Conservation (phyloP, 768 basidiomycete genomes). For the Trametes sanguinea region DNA sequence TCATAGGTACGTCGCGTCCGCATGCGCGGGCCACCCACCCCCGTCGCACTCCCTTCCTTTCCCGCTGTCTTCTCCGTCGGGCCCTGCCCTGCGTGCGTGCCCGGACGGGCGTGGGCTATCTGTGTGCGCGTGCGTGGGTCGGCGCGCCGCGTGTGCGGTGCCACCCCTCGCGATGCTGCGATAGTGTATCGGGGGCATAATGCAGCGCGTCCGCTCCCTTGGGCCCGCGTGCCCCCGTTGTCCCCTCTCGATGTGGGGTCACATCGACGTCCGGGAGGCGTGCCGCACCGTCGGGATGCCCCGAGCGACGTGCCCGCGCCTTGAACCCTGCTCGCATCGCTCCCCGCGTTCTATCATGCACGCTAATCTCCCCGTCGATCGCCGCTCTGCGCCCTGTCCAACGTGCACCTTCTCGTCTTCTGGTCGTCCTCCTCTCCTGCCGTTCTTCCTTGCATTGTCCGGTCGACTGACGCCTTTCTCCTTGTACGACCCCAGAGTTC, state of each 20-base stretch:
- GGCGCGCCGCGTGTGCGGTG: not conserved
- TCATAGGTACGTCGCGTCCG: conserved; percentile 72
- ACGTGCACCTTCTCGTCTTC: not conserved
- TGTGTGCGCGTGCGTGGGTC: not conserved
- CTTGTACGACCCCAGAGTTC: conserved; percentile 53
- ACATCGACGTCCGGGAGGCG: not conserved
- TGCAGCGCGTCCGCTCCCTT: conserved; percentile 10
- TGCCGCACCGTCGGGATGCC: conserved; percentile 6
- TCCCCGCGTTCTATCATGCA: conserved; percentile 1
- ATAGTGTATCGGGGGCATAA: conserved; percentile 2
- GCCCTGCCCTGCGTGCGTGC: not conserved
- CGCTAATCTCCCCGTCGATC: conserved; percentile 12
- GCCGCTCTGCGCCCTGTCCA: not conserved
- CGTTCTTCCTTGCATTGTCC: not conserved
- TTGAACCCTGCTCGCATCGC: not conserved
- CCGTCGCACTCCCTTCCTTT: conserved; percentile 8
- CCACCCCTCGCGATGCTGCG: not conserved
- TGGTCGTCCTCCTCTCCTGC: not conserved
- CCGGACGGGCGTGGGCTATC: too few species aligned
- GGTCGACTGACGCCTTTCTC: too few species aligned
- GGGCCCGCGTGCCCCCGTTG: conserved; percentile 1
- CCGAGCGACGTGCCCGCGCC: not conserved
- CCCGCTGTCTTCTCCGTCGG: not conserved
- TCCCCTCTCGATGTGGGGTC: not conserved
- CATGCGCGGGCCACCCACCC: not conserved